Percentiles rank a stretch among this genome's conserved stretches.
These are phyloP conservation scores for Symbiotaphrina buchneri DNA, from an alignment of 495 filamentous ascomycete genomes.

Conservation along the genomic window DNA sequence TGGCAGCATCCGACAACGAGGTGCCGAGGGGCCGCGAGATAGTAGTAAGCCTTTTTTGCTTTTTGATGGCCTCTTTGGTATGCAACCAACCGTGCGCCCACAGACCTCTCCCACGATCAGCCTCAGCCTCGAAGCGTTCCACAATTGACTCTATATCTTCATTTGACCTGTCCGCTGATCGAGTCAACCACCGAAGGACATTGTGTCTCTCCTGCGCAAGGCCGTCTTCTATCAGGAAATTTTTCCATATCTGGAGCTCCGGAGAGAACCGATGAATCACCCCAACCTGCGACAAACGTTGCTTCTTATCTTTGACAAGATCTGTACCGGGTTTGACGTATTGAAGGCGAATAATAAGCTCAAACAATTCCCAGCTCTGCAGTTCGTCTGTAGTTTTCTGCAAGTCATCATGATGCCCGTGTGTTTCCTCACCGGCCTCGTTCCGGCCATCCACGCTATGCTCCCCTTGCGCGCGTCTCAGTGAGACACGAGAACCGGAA, in stretches of 20 bases:
- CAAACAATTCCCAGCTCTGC: constrained; percentile 75
- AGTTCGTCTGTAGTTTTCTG: constrained; percentile 44
- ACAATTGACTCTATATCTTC: constrained; percentile 56
- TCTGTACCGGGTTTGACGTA: constrained; percentile 16
- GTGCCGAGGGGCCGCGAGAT: constrained; percentile 38
- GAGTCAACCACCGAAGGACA: constrained; percentile 66
- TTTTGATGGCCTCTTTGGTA: constrained; percentile 74
- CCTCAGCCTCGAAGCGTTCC: constrained; percentile 33
- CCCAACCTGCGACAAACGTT: constrained; percentile 26
- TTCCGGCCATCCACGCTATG: too few relatives aligned
- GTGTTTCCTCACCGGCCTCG: too few relatives aligned
- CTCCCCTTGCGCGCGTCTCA: too few relatives aligned
- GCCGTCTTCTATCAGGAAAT: constrained; percentile 37
- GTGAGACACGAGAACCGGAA: too few relatives aligned
- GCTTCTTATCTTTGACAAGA: constrained; percentile 15
- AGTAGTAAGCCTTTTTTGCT: constrained; percentile 53
- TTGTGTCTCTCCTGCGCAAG: constrained; percentile 53
- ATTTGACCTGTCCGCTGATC: constrained; percentile 34
- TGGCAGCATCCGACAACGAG: constrained; percentile 37
- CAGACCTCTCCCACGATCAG: constrained; percentile 40
- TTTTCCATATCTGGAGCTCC: constrained; percentile 38
- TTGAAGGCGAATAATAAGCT: constrained; percentile 31
- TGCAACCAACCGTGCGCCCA: constrained; percentile 81
- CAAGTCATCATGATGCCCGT: constrained; percentile 42
- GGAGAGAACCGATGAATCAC: constrained; percentile 30